phyloP scores from a whole-genome alignment of 2,329 filamentous ascomycete genomes.

The Trichophyton schoenleinii region DNA sequence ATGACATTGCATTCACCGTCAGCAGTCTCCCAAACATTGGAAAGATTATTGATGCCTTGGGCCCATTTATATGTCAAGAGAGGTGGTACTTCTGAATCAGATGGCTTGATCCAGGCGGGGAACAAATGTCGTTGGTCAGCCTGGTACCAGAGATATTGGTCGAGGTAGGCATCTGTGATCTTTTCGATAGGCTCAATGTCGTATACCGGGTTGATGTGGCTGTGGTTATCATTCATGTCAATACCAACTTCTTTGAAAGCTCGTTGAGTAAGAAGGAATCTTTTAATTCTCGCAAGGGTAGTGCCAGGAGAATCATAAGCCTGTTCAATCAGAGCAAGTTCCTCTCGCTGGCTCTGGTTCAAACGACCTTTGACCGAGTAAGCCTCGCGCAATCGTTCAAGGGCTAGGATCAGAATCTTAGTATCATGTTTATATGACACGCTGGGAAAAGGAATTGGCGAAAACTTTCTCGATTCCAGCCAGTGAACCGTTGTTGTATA shows the following conservation, averaged over 20 bases:
- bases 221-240: constrained; percentile 99
- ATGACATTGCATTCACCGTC: constrained; percentile 97
- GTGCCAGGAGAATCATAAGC: constrained; percentile 97
- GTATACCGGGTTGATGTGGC: constrained; percentile 96
- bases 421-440: constrained; percentile 99
- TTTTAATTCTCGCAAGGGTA: constrained; percentile 89
- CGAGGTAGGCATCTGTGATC: constrained; percentile 95
- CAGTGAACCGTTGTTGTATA: constrained; percentile 98
- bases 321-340: constrained; percentile 91
- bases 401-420: constrained; percentile 89
- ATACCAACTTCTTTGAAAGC: constrained; percentile 99
- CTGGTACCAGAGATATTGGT: constrained; percentile 98
- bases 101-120: constrained; percentile 98
- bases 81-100: constrained; percentile 92
- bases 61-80: constrained; percentile 97
- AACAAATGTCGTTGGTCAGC: constrained; percentile 94
- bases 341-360: constrained; percentile 95
- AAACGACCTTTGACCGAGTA: constrained; percentile 95
- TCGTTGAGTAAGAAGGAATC: constrained; percentile 88
- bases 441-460: constrained; percentile 94
- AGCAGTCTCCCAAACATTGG: constrained; percentile 84
- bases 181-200: constrained; percentile 99
- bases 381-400: constrained; percentile 84
- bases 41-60: constrained; percentile 96
- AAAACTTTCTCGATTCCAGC: constrained; percentile 96